Evolutionary conservation across 441 rosid genomes (phyloP), one percentile per base, ranked within the genome.

Genomic region (Rhodomyrtus psidioides): DNA sequence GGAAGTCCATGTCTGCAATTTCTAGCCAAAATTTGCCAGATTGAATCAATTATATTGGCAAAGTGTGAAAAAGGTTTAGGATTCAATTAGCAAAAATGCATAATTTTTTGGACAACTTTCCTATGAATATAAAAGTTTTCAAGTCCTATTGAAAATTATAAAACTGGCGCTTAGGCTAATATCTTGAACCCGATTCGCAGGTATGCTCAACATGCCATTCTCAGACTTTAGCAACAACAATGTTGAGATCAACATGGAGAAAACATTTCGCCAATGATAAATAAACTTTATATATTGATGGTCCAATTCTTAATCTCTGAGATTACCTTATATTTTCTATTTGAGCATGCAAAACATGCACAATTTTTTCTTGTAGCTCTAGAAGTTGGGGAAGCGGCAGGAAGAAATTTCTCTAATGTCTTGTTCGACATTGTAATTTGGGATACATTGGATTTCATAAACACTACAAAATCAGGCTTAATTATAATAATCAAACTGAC

Each of bases 1-100:
- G 9, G 9, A 2, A 0, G 8, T 44, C 49, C 49, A 46, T 0
- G 12, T 46, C 2, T 8, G 3, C 12, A 3, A 1, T 9, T 46
- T 46, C 49, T 9, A 46, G 12, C 12, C 49, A 46, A 46, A 46
- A 46, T 46, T 9, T 10, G 3, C 49, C 3, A 9, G 49, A 44
- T 44, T 1, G 10, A 8, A 9, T 44, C 49, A 7, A 8, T 44
- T 7, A 6, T n/a, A n/a, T n/a, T n/a, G n/a, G 49, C 9, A 44
- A 44, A 44, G 1, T 8, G 1, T 44, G 9, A n/a, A 44, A 44
- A 44, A 44, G 1, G 2, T 8, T 44, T 44, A 44, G 10, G 2
- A 8, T 10, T 44, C 49, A 44, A 44, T 44, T 44, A 10, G 49
- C 49, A 44, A 44, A 44, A 44, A 6, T 44, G 2, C 2, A 8